phyloP scores from a whole-genome alignment of 2,329 filamentous ascomycete genomes.

The Penicillium sp. region DNA sequence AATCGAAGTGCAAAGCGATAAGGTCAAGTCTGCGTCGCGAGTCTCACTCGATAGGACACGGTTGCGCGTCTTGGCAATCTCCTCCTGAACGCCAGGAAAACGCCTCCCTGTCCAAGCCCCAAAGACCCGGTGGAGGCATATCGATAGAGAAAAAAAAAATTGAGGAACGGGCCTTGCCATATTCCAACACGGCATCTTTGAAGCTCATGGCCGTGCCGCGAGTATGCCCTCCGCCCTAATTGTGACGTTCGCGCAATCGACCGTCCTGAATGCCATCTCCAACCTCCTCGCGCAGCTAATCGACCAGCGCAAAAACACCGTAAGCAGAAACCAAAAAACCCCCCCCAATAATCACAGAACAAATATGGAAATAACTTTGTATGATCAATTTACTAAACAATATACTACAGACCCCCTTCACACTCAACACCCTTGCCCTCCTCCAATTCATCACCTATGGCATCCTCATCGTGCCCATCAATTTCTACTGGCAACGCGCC shows the following conservation, averaged over 20 bases:
- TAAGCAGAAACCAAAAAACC: conserved; percentile 17
- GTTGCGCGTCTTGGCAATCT: conserved; percentile 24
- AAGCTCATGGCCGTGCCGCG: conserved; percentile 15
- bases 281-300: conserved; percentile 44
- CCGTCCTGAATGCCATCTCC: conserved; percentile 41
- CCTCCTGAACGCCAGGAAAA: neutral
- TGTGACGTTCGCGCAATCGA: conserved; percentile 41
- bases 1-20: neutral
- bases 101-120: neutral
- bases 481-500: conserved; percentile 82
- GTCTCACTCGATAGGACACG: conserved; percentile 24
- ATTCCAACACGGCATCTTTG: neutral
- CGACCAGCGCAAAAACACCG: conserved; percentile 38
- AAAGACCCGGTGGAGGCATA: neutral
- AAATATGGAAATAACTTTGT: too few relatives aligned
- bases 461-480: conserved; percentile 73
- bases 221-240: conserved; percentile 34
- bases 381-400: conserved; percentile 9
- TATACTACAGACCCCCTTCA: conserved; percentile 55
- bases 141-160: neutral
- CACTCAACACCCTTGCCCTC: conserved; percentile 67
- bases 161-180: neutral
- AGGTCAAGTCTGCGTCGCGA: neutral
- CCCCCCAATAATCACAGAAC: too few relatives aligned
- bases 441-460: conserved; percentile 77